Base-by-base conservation (phyloP, 305 asterid genomes). In the Fraxinus sp. region DNA sequence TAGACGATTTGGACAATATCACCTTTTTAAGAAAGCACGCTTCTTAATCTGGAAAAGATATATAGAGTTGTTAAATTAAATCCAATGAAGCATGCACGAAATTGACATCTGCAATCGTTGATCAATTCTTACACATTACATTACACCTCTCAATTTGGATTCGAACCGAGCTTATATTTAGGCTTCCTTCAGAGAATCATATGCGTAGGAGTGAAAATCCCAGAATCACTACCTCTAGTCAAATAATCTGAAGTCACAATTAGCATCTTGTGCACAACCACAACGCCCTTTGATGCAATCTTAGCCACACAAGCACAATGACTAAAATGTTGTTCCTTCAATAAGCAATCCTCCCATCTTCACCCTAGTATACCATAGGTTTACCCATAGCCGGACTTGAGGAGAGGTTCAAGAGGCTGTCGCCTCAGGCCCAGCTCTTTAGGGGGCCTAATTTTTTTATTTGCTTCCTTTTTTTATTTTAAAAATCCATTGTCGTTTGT, bases 221-320 rank as follows among this genome's bases (percentile, higher is more conserved):
- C 97, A 0, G 87, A 86, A 37, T 96, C 97, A 0, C 99, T 97
- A 1, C 99, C 99, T 83, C 86, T 88, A 4, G 97, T 86, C 77
- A 96, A 87, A 37, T 90, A 90, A 84, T 96, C 97, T 10, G 99
- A 97, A 0, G 98, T 96, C 28, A 94, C 93, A 41, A 94, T 93
- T 14, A 96, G 91, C 98, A 94, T 94, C 91, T 93, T 97, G 72
- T 96, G 99, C 20, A 96, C 99, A 78, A 93, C 98, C 7, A 93
- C 98, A 11, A 86, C 89, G 0, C 99, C 99, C 82, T 94, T 93
- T 0, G 99, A 98, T 6, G 98, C 98, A 75, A 94, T 91, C 99
- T 98, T 3, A 94, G 16, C 90, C 89, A 92, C 9, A 94, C 86
- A 0, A 96, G 97, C 18, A 94, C 81, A 0, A 93, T 91, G 0